phyloP scores from a whole-genome alignment of 2,329 filamentous ascomycete genomes.

The Diplodia scrobiculata region DNA sequence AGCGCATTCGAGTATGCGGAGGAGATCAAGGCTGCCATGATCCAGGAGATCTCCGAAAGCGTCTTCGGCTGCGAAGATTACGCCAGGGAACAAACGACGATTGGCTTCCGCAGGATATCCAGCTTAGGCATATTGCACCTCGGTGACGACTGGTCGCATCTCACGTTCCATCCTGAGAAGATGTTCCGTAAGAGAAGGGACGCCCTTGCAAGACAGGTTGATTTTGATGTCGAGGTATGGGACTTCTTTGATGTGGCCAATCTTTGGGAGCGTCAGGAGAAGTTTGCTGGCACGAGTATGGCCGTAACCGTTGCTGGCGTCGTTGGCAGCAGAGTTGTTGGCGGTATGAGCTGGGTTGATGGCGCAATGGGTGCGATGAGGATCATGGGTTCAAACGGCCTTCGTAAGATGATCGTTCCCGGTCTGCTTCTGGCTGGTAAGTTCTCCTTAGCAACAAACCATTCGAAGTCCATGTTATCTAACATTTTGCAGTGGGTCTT shows the following conservation, averaged over 20 bases:
- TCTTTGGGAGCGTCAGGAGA: slow-evolving; percentile 87
- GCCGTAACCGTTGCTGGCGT: slow-evolving; percentile 88
- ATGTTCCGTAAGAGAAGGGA: slow-evolving; percentile 91
- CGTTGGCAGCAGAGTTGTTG: slow-evolving; percentile 76
- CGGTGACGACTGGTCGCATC: slow-evolving; percentile 73
- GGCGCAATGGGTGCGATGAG: slow-evolving; percentile 79
- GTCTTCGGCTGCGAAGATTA: slow-evolving; percentile 81
- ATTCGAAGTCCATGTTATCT: background rate
- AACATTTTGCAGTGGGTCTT: slow-evolving; percentile 60
- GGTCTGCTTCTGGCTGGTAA: slow-evolving; percentile 76
- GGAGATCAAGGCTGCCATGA: slow-evolving; percentile 86
- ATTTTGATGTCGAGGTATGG: slow-evolving; percentile 82
- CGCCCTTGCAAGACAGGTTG: slow-evolving; percentile 77
- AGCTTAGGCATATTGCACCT: slow-evolving; percentile 85
- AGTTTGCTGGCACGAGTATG: slow-evolving; percentile 91
- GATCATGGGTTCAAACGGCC: slow-evolving; percentile 76
- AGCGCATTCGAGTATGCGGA: slow-evolving; percentile 90
- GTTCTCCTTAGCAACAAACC: slow-evolving; percentile 41
- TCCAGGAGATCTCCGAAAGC: slow-evolving; percentile 79
- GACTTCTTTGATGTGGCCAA: slow-evolving; percentile 91
- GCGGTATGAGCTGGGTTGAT: slow-evolving; percentile 86
- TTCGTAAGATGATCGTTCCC: slow-evolving; percentile 78
- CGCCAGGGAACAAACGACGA: slow-evolving; percentile 74
- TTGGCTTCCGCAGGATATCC: slow-evolving; percentile 84
- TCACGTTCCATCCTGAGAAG: slow-evolving; percentile 85